These are phyloP conservation scores for Ganoderma multipileum DNA, from an alignment of 1,284 basidiomycete species.

Conservation along the genomic window DNA sequence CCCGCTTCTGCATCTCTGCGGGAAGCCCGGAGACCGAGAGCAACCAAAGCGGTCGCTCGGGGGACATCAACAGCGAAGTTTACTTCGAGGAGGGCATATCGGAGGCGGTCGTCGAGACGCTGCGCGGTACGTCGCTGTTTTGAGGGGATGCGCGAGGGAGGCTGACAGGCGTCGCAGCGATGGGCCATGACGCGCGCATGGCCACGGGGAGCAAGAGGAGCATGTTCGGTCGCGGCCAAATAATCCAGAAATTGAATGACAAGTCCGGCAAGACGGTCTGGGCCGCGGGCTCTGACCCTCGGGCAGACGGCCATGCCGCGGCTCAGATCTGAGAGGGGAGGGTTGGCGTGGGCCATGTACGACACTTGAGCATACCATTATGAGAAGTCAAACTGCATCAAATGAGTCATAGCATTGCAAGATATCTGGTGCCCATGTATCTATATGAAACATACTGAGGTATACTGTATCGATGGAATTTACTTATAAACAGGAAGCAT, in stretches of 20 bases:
- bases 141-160: background rate
- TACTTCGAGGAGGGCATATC: slow-evolving; percentile 89
- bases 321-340: slow-evolving; percentile 73
- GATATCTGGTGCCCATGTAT: slow-evolving; percentile 11
- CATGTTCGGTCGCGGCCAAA: slow-evolving; percentile 92
- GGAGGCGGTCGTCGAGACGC: slow-evolving; percentile 61
- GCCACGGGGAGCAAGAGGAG: slow-evolving; percentile 68
- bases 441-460: slow-evolving; percentile 13
- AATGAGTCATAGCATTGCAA: background rate
- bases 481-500: slow-evolving; percentile 4
- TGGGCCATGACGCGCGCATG: slow-evolving; percentile 86
- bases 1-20: slow-evolving; percentile 94
- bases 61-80: slow-evolving; percentile 82
- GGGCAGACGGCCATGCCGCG: slow-evolving; percentile 88
- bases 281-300: slow-evolving; percentile 88
- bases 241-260: slow-evolving; percentile 83
- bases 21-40: slow-evolving; percentile 74
- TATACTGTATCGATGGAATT: slow-evolving; percentile 14
- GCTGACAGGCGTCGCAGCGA: slow-evolving; percentile 49
- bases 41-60: slow-evolving; percentile 53
- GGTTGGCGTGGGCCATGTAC: background rate
- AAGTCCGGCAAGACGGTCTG: slow-evolving; percentile 74
- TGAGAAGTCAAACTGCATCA: background rate
- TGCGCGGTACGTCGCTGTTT: slow-evolving; percentile 56
- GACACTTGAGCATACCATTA: too few relatives aligned